phyloP scores from a whole-genome alignment of 208 protist species.

The Trypanosoma rangeli region DNA sequence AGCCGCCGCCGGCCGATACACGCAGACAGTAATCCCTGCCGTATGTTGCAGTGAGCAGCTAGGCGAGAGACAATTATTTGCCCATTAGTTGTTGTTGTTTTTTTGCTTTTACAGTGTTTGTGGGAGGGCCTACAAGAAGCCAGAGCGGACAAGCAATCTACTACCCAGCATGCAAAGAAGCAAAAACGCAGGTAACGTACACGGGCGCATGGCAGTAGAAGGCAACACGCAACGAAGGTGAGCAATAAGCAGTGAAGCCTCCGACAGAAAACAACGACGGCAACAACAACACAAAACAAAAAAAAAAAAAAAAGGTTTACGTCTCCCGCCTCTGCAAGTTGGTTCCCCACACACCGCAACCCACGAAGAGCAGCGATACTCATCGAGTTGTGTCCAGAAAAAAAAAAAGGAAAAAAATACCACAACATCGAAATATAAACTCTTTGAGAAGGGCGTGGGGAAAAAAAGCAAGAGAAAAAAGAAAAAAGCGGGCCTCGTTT shows the following conservation, averaged over 20 bases:
- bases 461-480: not conserved
- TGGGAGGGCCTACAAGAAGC: not conserved
- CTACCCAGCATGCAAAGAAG: not conserved
- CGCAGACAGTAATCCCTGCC: not conserved
- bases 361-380: not conserved
- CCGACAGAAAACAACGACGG: not conserved
- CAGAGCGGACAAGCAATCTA: not conserved
- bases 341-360: not conserved
- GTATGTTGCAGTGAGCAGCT: not conserved
- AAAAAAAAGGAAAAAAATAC: not conserved
- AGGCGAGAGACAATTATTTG: not conserved
- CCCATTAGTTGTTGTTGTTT: too few relatives aligned
- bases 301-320: slow-evolving; percentile 19
- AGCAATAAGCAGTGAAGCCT: too few relatives aligned
- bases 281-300: not conserved
- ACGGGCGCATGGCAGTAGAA: not conserved
- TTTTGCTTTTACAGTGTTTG: not conserved
- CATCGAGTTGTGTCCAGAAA: not conserved
- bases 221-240: not conserved
- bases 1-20: not conserved
- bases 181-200: not conserved
- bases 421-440: not conserved
- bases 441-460: not conserved
- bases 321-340: not conserved
- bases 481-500: not conserved